These are phyloP conservation scores for Chlorella sp. DNA, from an alignment of 139 green algal species.

Conservation along the genomic window DNA sequence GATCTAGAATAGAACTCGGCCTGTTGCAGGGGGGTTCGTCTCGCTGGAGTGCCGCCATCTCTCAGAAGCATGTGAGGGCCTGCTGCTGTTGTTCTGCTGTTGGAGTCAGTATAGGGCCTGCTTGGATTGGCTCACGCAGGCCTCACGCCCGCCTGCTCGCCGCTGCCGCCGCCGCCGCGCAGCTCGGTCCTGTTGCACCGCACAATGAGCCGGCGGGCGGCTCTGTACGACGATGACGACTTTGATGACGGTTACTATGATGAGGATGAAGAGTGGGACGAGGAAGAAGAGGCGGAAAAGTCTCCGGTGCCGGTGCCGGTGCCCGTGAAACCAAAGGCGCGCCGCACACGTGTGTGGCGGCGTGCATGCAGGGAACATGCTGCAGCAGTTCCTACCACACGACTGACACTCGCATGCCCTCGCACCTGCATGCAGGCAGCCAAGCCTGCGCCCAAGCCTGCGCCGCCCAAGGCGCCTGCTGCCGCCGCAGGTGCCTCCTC, in stretches of 20 bases:
- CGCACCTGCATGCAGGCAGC: background rate
- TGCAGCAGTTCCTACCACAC: background rate
- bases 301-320: background rate
- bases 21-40: too few relatives aligned
- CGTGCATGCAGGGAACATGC: background rate
- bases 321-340: background rate
- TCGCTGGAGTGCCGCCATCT: too few relatives aligned
- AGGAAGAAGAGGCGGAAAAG: conserved; percentile 44
- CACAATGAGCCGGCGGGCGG: background rate
- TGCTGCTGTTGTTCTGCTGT: too few relatives aligned
- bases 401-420: background rate
- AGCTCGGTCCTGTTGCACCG: too few relatives aligned
- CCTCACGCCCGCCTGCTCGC: too few relatives aligned
- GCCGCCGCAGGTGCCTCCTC: conserved; percentile 74
- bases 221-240: conserved; percentile 70
- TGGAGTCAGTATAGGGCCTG: too few relatives aligned
- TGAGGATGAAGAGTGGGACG: conserved; percentile 57
- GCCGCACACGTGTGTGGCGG: background rate
- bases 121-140: too few relatives aligned
- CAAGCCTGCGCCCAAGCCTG: conserved; percentile 12
- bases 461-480: conserved; percentile 14
- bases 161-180: too few relatives aligned
- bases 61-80: too few relatives aligned
- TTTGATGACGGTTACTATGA: conserved; percentile 65
- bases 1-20: too few relatives aligned